Percentiles rank a stretch among this genome's conserved stretches.
phyloP scores from a whole-genome alignment of 2,329 filamentous ascomycete genomes.

The Aspergillus oerlinghausenensis region DNA sequence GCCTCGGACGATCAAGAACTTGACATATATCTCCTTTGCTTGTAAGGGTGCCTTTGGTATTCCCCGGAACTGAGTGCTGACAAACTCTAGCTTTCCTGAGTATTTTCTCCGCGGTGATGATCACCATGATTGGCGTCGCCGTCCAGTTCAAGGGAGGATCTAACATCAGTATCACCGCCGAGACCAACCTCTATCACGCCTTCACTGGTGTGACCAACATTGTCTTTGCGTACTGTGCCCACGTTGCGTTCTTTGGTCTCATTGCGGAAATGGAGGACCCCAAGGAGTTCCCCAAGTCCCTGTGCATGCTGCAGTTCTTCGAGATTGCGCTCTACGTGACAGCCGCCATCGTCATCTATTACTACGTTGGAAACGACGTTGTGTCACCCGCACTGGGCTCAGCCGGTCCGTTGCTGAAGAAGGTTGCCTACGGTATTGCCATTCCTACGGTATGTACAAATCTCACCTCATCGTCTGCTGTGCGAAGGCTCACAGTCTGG shows the following conservation, averaged over 20 bases:
- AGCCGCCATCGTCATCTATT: slow-evolving; percentile 65
- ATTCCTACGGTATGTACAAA: slow-evolving; percentile 51
- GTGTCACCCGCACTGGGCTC: slow-evolving; percentile 63
- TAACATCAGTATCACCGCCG: slow-evolving; percentile 33
- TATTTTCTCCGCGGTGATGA: slow-evolving; percentile 59
- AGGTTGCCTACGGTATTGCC: slow-evolving; percentile 64
- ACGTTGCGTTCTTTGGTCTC: slow-evolving; percentile 65
- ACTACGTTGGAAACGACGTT: slow-evolving; percentile 59
- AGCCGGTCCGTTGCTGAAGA: slow-evolving; percentile 52
- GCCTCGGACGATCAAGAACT: slow-evolving; percentile 59
- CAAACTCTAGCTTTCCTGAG: slow-evolving; percentile 52
- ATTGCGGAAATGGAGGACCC: slow-evolving; percentile 61
- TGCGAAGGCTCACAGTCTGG: not conserved
- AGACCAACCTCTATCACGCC: slow-evolving; percentile 48
- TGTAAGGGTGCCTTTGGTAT: slow-evolving; percentile 34
- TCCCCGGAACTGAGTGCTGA: not conserved
- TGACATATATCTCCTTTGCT: slow-evolving; percentile 57
- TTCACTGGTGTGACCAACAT: slow-evolving; percentile 65
- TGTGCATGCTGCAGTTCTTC: slow-evolving; percentile 56
- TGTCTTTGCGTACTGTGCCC: slow-evolving; percentile 64
- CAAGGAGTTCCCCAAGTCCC: slow-evolving; percentile 56
- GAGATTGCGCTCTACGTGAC: slow-evolving; percentile 60
- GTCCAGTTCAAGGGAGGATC: slow-evolving; percentile 42
- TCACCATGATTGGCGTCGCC: slow-evolving; percentile 64
- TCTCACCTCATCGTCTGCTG: not conserved